Conservation (phyloP, 2,329 filamentous ascomycete genomes). For the Cladophialophora carrionii region DNA sequence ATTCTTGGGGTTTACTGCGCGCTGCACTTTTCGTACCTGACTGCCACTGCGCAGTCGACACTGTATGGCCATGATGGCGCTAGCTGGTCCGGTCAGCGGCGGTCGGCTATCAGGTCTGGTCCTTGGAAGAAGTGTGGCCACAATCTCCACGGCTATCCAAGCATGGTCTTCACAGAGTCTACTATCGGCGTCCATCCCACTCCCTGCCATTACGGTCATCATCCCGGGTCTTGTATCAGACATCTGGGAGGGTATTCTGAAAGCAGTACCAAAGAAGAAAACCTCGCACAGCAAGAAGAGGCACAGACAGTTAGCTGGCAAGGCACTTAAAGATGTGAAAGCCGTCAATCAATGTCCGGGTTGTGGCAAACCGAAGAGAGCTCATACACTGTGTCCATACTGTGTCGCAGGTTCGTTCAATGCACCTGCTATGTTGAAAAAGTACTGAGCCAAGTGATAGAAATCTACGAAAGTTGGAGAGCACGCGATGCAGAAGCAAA, state of each 20-base stretch:
- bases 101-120: conserved; percentile 34
- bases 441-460: conserved; percentile 12
- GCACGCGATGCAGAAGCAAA: conserved; percentile 22
- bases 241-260: conserved; percentile 90
- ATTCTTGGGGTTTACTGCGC: not conserved
- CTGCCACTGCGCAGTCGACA: not conserved
- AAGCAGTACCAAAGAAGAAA: conserved; percentile 97
- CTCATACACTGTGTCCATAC: conserved; percentile 83
- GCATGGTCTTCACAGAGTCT: conserved; percentile 53
- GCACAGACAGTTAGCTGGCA: conserved; percentile 91
- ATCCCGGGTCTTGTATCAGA: conserved; percentile 73
- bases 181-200: conserved; percentile 59
- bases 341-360: conserved; percentile 84
- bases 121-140: conserved; percentile 27
- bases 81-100: conserved; percentile 38
- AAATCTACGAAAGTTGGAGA: conserved; percentile 33
- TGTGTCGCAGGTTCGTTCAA: conserved; percentile 73
- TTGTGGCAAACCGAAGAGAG: conserved; percentile 84
- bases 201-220: conserved; percentile 63
- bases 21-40: not conserved
- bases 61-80: conserved; percentile 38
- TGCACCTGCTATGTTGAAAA: too few species aligned
- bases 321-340: conserved; percentile 88
- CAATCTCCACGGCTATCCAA: conserved; percentile 42
- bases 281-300: conserved; percentile 95